These are phyloP conservation scores for Hippophae rhamnoides DNA, from an alignment of 306 rosid species.

Conservation along the genomic window DNA sequence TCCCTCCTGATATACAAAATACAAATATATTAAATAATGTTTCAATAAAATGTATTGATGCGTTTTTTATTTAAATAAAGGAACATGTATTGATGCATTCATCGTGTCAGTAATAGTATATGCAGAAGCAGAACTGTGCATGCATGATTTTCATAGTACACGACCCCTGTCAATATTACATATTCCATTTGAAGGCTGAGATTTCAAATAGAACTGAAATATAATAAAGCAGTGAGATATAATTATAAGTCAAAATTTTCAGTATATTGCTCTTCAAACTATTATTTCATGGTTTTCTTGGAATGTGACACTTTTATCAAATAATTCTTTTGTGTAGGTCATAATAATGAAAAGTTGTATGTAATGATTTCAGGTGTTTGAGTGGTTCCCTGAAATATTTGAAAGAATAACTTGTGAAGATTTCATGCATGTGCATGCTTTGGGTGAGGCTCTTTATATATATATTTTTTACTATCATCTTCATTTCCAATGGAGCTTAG, in stretches of 20 bases:
- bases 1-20: too few species aligned
- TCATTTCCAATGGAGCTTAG: neutral
- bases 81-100: too few species aligned
- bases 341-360: conserved; percentile 12
- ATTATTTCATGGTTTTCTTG: neutral
- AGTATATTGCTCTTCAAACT: neutral
- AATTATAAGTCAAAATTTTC: neutral
- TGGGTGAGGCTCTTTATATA: conserved; percentile 37
- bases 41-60: too few species aligned
- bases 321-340: neutral
- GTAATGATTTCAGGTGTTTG: conserved; percentile 42
- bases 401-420: conserved; percentile 36
- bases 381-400: conserved; percentile 21
- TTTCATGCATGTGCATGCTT: conserved; percentile 59
- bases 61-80: too few species aligned
- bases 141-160: too few species aligned
- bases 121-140: too few species aligned
- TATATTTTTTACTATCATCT: neutral
- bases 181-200: too few species aligned
- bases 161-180: too few species aligned
- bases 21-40: too few species aligned
- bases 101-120: too few species aligned
- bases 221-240: too few species aligned
- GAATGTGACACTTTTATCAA: neutral
- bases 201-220: too few species aligned